Conservation (phyloP, 352 stramenopile species). For the Halophytophthora batemanensis region DNA sequence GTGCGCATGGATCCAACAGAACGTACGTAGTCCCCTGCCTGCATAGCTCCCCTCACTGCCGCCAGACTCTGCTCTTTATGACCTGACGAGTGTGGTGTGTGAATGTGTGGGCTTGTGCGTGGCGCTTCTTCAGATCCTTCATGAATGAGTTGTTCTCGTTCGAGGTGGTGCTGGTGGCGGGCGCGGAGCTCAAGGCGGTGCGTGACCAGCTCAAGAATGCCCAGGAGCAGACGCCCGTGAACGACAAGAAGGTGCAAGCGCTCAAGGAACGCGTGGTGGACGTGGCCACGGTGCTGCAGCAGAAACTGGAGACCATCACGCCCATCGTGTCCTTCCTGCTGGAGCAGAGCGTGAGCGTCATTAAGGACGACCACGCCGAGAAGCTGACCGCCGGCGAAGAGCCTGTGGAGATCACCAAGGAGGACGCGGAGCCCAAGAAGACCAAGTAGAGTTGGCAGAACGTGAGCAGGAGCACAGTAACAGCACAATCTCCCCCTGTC, state of each 20-base stretch:
- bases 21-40: constrained; percentile 28
- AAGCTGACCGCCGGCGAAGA: constrained; percentile 1
- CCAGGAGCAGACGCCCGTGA: constrained; percentile 34
- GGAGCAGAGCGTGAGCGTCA: constrained; percentile 48
- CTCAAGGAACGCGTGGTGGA: constrained; percentile 53
- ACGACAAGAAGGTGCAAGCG: constrained; percentile 42
- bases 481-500: neutral
- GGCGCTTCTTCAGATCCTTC: constrained; percentile 33
- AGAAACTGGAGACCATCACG: constrained; percentile 53
- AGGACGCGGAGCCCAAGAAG: constrained; percentile 36
- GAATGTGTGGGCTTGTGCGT: constrained; percentile 6
- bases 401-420: neutral
- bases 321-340: constrained; percentile 58
- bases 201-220: constrained; percentile 48
- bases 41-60: neutral
- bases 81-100: neutral
- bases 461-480: neutral
- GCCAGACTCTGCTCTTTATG: neutral
- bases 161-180: constrained; percentile 60
- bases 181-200: constrained; percentile 58
- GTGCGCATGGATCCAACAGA: constrained; percentile 11
- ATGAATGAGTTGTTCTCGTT: constrained; percentile 66
- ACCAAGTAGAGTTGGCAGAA: constrained; percentile 27
- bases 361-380: constrained; percentile 26
- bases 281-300: constrained; percentile 50